Conservation (phyloP, 2,329 filamentous ascomycete species). For the Hypoxylon sp. region DNA sequence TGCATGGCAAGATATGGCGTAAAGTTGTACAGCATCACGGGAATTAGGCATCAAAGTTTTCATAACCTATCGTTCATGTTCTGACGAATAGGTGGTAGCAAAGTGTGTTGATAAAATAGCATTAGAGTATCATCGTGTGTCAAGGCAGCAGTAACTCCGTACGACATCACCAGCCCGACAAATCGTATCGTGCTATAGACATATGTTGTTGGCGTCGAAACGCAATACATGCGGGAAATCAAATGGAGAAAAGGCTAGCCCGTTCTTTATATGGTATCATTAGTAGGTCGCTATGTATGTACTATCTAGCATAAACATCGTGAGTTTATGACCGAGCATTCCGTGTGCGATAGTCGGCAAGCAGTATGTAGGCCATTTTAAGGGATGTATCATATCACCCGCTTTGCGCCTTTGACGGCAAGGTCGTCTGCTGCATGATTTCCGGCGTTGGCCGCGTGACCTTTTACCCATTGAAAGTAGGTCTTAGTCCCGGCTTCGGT, state of each 20-base stretch:
- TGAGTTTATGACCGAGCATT: constrained; percentile 20
- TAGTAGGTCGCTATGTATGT: too few species aligned
- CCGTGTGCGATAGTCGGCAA: constrained; percentile 1
- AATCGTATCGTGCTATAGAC: constrained; percentile 5
- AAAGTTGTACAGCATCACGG: constrained; percentile 1
- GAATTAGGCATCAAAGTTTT: constrained; percentile 19
- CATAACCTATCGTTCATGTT: not conserved
- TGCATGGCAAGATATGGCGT: too few species aligned
- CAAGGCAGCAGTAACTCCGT: not conserved
- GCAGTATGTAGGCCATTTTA: constrained; percentile 5
- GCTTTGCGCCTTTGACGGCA: constrained; percentile 71
- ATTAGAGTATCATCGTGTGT: constrained; percentile 13
- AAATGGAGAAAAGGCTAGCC: constrained; percentile 6
- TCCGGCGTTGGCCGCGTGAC: constrained; percentile 75
- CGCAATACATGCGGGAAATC: constrained; percentile 8
- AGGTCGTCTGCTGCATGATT: constrained; percentile 84
- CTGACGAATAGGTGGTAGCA: not conserved
- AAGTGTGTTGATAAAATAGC: constrained; percentile 1
- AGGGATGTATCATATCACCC: constrained; percentile 9
- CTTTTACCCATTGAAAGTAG: constrained; percentile 88
- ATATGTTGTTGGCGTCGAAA: constrained; percentile 5
- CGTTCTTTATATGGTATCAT: constrained; percentile 28
- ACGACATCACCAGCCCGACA: constrained; percentile 5
- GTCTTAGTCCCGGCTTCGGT: constrained; percentile 68
- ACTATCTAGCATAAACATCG: constrained; percentile 15